Conservation (phyloP, 805 yeast species). For the Myxozyma vanderwaltii region DNA sequence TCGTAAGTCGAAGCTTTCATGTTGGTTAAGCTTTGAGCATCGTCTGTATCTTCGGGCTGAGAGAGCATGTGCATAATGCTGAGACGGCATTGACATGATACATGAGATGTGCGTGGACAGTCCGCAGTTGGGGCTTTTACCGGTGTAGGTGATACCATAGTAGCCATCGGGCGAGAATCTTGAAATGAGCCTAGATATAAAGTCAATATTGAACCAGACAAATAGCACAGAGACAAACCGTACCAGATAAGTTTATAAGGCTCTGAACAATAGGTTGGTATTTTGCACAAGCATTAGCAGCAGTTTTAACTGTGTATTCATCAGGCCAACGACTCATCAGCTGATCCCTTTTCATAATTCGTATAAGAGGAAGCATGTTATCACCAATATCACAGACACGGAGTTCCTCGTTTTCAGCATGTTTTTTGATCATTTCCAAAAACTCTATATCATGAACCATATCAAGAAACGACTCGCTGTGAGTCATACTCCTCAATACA, state of each 20-base stretch:
- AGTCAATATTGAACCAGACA: not conserved
- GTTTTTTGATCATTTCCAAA: not conserved
- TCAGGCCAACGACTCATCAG: conserved; percentile 6
- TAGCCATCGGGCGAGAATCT: not conserved
- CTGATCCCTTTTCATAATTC: conserved; percentile 1
- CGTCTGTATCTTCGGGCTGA: not conserved
- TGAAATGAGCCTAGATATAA: not conserved
- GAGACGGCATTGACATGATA: conserved; percentile 4
- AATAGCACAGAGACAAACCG: not conserved
- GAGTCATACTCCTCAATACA: not conserved
- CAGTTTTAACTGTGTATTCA: not conserved
- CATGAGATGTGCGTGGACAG: not conserved
- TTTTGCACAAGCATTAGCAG: not conserved
- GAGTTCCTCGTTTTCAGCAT: not conserved
- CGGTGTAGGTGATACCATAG: not conserved
- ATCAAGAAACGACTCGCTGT: not conserved
- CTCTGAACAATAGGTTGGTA: not conserved
- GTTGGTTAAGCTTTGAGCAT: not conserved
- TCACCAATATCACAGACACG: not conserved
- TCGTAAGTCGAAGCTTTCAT: conserved; percentile 1
- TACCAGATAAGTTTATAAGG: not conserved
- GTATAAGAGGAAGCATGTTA: not conserved
- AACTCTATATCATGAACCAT: not conserved
- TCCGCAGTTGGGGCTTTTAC: not conserved
- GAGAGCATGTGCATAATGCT: not conserved